Evolutionary conservation across 805 yeast species (phyloP), one percentile per base, ranked within the genome.

Genomic region (Candida orba): DNA sequence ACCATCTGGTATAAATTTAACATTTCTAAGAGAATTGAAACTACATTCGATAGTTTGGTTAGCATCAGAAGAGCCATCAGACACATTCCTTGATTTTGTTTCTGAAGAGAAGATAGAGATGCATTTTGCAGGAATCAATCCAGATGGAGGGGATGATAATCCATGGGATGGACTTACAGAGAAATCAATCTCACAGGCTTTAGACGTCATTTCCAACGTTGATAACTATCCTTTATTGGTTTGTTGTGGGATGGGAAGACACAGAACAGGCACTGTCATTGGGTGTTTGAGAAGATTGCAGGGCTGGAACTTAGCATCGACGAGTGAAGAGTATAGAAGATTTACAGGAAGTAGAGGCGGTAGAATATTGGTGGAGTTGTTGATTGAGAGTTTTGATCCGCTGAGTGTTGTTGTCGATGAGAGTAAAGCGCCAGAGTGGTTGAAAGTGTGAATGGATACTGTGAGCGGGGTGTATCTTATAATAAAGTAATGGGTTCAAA

Each of bases 231-330:
- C 99, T 0, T 56, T 93, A 48, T 67, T 93, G 40, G 90, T 90
- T 5, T 93, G 98, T 62, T 93, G 98, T 56, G 96, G 97, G 13
- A 93, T 93, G 99, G 99, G 99, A 0, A 71, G 99, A 52, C 99
- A 91, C 63, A 72, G 99, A 51, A 90, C 98, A 0, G 99, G 99
- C 1, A 90, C 98, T 0, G 96, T 93, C 4, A 79, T 93, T 47
- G 99, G 99, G 1, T 91, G 99, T 62, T 67, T 91, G 38, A 69
- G 99, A 50, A 73, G 96, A 47, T 67, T 93, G 17, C 97, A 93
- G 71, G 91, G 95, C n/a, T 91, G 99, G 99, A 93, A 95, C 57
- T 67, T 91, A 59, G 96, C 98, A 10, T 55, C 84, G 60, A 93
- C 91, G 1, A 78, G 89, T 44, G 99, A 91, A 61, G 99, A 91